phyloP scores from a whole-genome alignment of 2,329 filamentous ascomycete genomes.

The Dendryphion nanum region DNA sequence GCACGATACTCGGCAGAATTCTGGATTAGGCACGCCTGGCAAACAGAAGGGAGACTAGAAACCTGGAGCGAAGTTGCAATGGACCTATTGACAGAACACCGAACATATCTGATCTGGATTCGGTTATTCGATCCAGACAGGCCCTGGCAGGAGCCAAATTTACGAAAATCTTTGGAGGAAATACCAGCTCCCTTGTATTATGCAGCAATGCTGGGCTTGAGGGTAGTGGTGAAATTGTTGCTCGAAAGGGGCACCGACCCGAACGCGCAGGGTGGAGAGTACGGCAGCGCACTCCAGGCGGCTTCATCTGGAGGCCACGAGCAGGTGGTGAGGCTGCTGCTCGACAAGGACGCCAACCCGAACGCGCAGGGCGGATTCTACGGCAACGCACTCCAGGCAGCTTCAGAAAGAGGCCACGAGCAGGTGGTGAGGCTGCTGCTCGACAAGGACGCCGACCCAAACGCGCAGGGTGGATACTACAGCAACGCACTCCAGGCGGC shows the following conservation, averaged over 20 bases:
- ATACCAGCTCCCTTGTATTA: not conserved
- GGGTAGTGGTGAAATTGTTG: conserved; percentile 9
- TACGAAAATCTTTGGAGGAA: not conserved
- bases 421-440: conserved; percentile 11
- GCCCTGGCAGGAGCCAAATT: not conserved
- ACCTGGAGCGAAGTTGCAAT: conserved; percentile 8
- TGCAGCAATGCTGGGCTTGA: not conserved
- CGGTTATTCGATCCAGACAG: not conserved
- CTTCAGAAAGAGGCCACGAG: conserved; percentile 3
- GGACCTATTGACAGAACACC: conserved; percentile 10
- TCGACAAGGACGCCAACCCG: not conserved
- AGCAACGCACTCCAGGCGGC: not conserved
- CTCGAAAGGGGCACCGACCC: conserved; percentile 11
- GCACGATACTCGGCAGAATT: conserved; percentile 27
- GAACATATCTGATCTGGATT: conserved; percentile 20
- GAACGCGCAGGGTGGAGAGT: conserved; percentile 10
- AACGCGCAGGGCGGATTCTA: not conserved
- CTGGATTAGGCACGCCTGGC: conserved; percentile 22
- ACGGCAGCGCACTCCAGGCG: conserved; percentile 14
- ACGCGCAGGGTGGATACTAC: not conserved
- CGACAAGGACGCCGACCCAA: not conserved
- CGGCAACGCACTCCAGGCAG: not conserved
- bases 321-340: not conserved
- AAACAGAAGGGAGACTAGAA: conserved; percentile 10
- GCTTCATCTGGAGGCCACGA: conserved; percentile 9